Base-by-base conservation (phyloP, 2,329 filamentous ascomycete species). In the Aciculosporium take region DNA sequence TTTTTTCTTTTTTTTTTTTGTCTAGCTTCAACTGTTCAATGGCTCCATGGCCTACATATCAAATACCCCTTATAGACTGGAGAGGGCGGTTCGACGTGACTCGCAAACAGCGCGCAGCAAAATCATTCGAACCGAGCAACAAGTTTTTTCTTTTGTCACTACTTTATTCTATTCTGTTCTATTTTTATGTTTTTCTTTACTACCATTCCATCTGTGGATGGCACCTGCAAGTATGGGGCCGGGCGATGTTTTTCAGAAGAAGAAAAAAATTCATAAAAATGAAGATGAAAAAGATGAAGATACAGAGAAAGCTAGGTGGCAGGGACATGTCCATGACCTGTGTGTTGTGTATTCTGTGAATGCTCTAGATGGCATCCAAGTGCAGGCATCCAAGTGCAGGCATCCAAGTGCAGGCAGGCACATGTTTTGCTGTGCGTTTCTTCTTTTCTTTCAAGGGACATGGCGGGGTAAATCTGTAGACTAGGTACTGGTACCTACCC, bases 1-100 rank as follows among this genome's bases (percentile, higher is more conserved):
- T n/a, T 45, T 41, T 45, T 38, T 30, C 36, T 38, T 27, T n/a
- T 31, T 31, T 39, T 31, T 27, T 28, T 25, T 39, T 25, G 25
- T 38, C 8, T 30, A 15, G 17, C 7, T 37, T 37, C 27, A 29
- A 29, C n/a, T 13, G n/a, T 13, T 13, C 12, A n/a, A n/a, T n/a
- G n/a, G n/a, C n/a, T n/a, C n/a, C n/a, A n/a, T n/a, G 49, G 48
- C 44, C 49, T 41, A 51, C 53, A 52, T 55, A 58, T 54, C 50
- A 55, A 60, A 61, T 60, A 61, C 57, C 58, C 46, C 41, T 35
- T 55, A 60, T 61, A 61, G 58, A 61, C 53, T 53, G 51, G 53
- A 56, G 53, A 51, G 53, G 40, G 38, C 23, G 53, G 49, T 42
- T 38, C 41, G 42, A 46, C 38, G 30, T 38, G 20, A 35, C 49